Percentiles rank a stretch among this genome's conserved stretches.
Conservation (phyloP, 1,139 yeast genomes). For the Hanseniaspora gamundiae region DNA sequence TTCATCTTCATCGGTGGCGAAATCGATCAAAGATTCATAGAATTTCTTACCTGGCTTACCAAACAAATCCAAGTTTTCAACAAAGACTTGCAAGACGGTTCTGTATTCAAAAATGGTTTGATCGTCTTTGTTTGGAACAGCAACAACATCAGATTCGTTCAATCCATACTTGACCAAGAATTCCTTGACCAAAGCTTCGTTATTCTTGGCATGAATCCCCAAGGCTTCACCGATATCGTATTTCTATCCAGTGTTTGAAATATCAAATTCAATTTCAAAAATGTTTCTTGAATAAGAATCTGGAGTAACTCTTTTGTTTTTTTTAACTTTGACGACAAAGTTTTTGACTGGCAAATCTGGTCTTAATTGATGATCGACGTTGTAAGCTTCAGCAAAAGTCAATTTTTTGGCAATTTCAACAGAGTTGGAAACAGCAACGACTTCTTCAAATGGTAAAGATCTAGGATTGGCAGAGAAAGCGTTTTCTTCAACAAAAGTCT, state of each 20-base stretch:
- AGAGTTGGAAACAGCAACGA: slow-evolving; percentile 32
- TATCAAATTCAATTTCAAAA: slow-evolving; percentile 92
- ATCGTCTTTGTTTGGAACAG: slow-evolving; percentile 62
- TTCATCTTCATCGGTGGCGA: slow-evolving; percentile 60
- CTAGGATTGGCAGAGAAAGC: slow-evolving; percentile 52
- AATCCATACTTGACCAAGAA: slow-evolving; percentile 66
- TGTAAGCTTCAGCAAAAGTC: slow-evolving; percentile 73
- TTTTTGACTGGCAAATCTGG: slow-evolving; percentile 86
- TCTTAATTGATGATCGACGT: slow-evolving; percentile 45
- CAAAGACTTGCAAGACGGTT: slow-evolving; percentile 69
- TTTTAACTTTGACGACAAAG: slow-evolving; percentile 81
- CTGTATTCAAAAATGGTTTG: slow-evolving; percentile 48
- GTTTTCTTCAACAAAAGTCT: slow-evolving; percentile 45
- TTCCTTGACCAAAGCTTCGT: slow-evolving; percentile 46
- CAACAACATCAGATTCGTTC: slow-evolving; percentile 49
- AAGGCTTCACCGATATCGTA: slow-evolving; percentile 95
- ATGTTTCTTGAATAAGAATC: slow-evolving; percentile 82
- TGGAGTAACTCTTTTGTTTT: slow-evolving; percentile 90
- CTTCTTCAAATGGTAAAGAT: slow-evolving; percentile 28
- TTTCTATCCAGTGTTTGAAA: slow-evolving; percentile 78
- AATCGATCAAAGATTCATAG: slow-evolving; percentile 69
- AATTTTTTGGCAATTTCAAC: slow-evolving; percentile 57
- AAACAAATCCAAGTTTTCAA: slow-evolving; percentile 73
- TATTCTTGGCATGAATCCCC: slow-evolving; percentile 89
- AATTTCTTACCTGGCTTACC: slow-evolving; percentile 96